A percentile compares a stretch with the other conserved stretches of the same genome.
phyloP scores from a whole-genome alignment of 2,329 filamentous ascomycete species.

The Neofusicoccum cordaticola region DNA sequence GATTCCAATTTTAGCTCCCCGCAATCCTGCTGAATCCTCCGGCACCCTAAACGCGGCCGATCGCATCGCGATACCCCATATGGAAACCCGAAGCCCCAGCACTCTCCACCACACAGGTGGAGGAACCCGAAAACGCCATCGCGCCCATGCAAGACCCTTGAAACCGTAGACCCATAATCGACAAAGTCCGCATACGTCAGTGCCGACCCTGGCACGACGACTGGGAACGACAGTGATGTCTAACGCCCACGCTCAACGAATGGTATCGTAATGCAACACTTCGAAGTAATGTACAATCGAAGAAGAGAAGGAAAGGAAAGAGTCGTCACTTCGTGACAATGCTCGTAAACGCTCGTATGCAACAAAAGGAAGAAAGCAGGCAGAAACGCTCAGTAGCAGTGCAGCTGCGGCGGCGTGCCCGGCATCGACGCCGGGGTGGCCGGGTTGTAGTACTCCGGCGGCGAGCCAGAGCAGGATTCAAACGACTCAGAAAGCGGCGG shows the following conservation, averaged over 20 bases:
- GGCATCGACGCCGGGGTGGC: conserved; percentile 73
- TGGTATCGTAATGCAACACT: conserved; percentile 11
- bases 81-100: neutral
- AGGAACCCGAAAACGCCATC: conserved; percentile 10
- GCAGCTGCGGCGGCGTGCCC: conserved; percentile 61
- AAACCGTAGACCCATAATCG: neutral
- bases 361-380: neutral
- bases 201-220: conserved; percentile 2
- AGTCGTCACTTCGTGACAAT: conserved; percentile 10
- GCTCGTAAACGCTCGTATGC: conserved; percentile 16
- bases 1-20: conserved; percentile 13
- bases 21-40: conserved; percentile 4
- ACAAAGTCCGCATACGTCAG: conserved; percentile 4
- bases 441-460: conserved; percentile 48
- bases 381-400: conserved; percentile 19
- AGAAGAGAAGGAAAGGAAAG: conserved; percentile 5
- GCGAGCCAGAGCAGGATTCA: conserved; percentile 54
- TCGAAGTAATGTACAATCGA: conserved; percentile 12
- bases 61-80: neutral
- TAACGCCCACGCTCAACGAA: conserved; percentile 18
- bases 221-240: conserved; percentile 14
- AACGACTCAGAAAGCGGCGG: conserved; percentile 73
- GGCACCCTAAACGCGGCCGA: conserved; percentile 2
- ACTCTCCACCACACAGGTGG: neutral
- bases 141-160: conserved; percentile 12